These are phyloP conservation scores for Solanum dulcamara DNA, from an alignment of 257 asterid species.

Conservation along the genomic window DNA sequence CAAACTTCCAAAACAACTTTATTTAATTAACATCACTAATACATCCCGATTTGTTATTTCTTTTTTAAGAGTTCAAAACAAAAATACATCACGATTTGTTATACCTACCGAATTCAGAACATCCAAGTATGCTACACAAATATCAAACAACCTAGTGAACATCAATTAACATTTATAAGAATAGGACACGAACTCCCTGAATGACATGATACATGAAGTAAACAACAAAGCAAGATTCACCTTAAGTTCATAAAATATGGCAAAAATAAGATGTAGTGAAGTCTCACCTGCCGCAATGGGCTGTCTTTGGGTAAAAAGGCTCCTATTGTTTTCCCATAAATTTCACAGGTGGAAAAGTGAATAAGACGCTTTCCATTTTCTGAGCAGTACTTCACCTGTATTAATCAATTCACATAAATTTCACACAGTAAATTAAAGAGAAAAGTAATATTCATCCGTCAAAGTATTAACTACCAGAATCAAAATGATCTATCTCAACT, in stretches of 20 bases:
- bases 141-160: not conserved
- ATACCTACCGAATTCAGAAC: too few relatives aligned
- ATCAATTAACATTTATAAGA: not conserved
- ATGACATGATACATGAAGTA: not conserved
- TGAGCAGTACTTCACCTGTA: conserved; percentile 82
- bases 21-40: not conserved
- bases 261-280: conserved; percentile 7
- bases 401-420: conserved; percentile 1
- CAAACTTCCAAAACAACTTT: not conserved
- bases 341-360: conserved; percentile 89
- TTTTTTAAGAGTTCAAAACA: too few relatives aligned
- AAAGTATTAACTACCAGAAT: not conserved
- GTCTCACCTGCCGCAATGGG: conserved; percentile 64
- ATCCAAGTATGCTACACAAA: not conserved
- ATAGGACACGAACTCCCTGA: not conserved
- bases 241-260: not conserved
- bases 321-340: conserved; percentile 86
- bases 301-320: conserved; percentile 72
- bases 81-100: not conserved
- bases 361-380: conserved; percentile 81
- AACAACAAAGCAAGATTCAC: not conserved
- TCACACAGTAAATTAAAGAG: not conserved
- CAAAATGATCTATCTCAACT: not conserved
- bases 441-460: not conserved
- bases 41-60: not conserved